Evolutionary conservation across 257 asterid genomes (phyloP), one percentile per base, ranked within the genome.

Genomic region (Ajuga chamaepitys): DNA sequence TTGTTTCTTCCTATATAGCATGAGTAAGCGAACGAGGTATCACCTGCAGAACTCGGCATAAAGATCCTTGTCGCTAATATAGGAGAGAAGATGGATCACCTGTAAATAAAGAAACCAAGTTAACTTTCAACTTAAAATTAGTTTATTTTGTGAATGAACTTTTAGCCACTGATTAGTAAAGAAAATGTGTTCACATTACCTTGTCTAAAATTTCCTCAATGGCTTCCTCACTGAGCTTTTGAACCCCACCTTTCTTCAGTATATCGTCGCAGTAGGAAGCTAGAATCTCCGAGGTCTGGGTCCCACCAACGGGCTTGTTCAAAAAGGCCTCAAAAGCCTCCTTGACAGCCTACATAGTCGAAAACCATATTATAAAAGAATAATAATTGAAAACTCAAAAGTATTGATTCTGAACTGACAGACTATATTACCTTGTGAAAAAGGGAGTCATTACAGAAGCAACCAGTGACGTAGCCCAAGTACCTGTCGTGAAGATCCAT

Each of bases 291-390:
- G 88, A 83, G 58, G 67, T 65, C 3, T 89, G 67, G 58, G 63
- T 55, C 14, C 86, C 85, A 9, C 78, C 74, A 53, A 81, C 74
- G 18, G 10, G 4, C 41, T 81, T 77, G 67, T 83, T 86, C 74
- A 86, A 83, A 48, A 83, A 83, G 46, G 64, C 70, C 67, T 80
- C 90, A 58, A 86, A 86, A 17, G 88, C 88, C 45, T 83, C 85
- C 67, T 75, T 79, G 28, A 86, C 47, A 20, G 82, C 83, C 89
- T 85, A 83, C n/a, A n/a, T n/a, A n/a, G n/a, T n/a, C n/a, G n/a
- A n/a, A n/a, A n/a, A n/a, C n/a, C n/a, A n/a, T n/a, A n/a, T n/a
- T n/a, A n/a, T n/a, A n/a, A n/a, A n/a, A n/a, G n/a, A n/a, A n/a
- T n/a, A n/a, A n/a, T n/a, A n/a, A n/a, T n/a, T n/a, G n/a, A n/a